A percentile compares a stretch with the other conserved stretches of the same genome.
Evolutionary conservation across 257 asterid species (phyloP).

Genomic region (Paulownia fortunei): DNA sequence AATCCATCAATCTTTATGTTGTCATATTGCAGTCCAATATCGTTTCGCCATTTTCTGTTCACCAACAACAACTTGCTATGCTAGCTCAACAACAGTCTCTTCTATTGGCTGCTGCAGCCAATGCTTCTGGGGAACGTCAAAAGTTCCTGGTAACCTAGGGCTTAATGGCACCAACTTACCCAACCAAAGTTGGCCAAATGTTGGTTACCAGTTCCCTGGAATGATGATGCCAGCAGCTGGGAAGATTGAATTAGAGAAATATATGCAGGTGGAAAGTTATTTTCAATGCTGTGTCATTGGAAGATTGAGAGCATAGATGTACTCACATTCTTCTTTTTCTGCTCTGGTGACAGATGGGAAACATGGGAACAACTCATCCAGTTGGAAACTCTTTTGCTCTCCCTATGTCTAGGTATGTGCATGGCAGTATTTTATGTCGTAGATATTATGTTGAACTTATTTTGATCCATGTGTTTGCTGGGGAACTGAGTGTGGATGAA

Average conservation of each 20-base stretch:
- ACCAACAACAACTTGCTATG: slow-evolving; percentile 90
- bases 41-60: slow-evolving; percentile 65
- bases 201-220: slow-evolving; percentile 77
- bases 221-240: slow-evolving; percentile 67
- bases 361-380: slow-evolving; percentile 53
- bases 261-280: slow-evolving; percentile 66
- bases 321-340: slow-evolving; percentile 31
- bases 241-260: slow-evolving; percentile 55
- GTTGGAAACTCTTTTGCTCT: slow-evolving; percentile 59
- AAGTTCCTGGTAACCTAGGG: slow-evolving; percentile 57
- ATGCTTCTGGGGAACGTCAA: slow-evolving; percentile 59
- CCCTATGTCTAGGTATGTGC: slow-evolving; percentile 65
- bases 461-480: background rate
- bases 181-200: slow-evolving; percentile 74
- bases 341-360: slow-evolving; percentile 62
- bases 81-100: slow-evolving; percentile 85
- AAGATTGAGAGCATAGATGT: slow-evolving; percentile 12
- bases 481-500: slow-evolving; percentile 20
- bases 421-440: background rate
- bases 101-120: slow-evolving; percentile 81
- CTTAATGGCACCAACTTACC: slow-evolving; percentile 57
- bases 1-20: background rate
- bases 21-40: slow-evolving; percentile 48
- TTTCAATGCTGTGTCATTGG: slow-evolving; percentile 17
- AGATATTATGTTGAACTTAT: background rate